Base-by-base conservation (phyloP, 192 early-diverging fungal genomes). In the Umbelopsis isabellina region DNA sequence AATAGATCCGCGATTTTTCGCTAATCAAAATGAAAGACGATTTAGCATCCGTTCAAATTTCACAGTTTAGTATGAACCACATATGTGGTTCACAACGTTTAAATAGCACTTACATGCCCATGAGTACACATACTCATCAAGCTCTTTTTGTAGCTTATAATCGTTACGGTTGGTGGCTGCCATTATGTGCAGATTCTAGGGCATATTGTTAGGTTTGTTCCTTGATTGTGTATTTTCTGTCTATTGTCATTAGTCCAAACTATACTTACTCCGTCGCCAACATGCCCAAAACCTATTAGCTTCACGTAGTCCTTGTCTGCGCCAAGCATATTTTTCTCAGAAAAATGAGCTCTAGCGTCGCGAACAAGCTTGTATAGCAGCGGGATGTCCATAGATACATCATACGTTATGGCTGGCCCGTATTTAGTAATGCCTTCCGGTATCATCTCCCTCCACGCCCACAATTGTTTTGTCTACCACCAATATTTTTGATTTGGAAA, bases 361-460 rank as follows among this genome's bases (percentile, higher is more conserved):
- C 87, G 80, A 3, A 96, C 93, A 41, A 96, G 76, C 52, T 91
- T 76, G 69, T 97, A 97, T 3, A 99, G 84, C 0, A 88, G 78
- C 0, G 91, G 86, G 0, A 99, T 86, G 2, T 93, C 93, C 50
- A 97, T 91, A 18, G 90, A 91, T 8, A 99, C 86, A 76, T 99
- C 97, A 81, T 97, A 99, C 77, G 95, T 98, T 81, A 92, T 93
- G 53, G 91, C 92, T 11, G 93, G 82, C 1, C 97, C 97, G 15
- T 89, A 89, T 72, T 91, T 91, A 4, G 85, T 88, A 30, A 91
- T 85, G 6, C 95, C 92, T 78, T 97, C 97, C 6, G 97, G 93
- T 47, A 99, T 97, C 66, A 86, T 84, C 78, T 99, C 97, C 27
- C 97, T 86, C 76, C 96, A 91, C 20, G 80, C 70, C 97, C 97